These are phyloP conservation scores for Furcasterigmium furcatum DNA, from an alignment of 2,329 filamentous ascomycete species.

Conservation along the genomic window DNA sequence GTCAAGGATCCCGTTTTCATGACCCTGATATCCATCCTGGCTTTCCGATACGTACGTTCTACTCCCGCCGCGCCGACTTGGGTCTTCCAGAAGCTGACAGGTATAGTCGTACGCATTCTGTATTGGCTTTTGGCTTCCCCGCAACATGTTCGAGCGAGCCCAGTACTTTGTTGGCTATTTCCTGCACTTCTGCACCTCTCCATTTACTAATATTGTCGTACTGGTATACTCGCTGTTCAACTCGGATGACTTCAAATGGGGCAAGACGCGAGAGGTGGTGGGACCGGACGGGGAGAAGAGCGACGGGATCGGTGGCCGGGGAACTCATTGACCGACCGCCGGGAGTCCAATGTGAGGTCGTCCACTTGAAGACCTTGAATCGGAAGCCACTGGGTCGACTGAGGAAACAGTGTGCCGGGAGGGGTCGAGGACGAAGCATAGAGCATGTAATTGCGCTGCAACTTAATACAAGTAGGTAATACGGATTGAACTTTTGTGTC, in stretches of 20 bases:
- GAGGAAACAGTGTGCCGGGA: too few relatives aligned
- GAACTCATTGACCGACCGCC: conserved; percentile 14
- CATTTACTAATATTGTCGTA: conserved; percentile 39
- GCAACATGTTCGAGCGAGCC: conserved; percentile 30
- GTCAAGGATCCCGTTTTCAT: conserved; percentile 31
- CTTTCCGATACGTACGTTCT: conserved; percentile 34
- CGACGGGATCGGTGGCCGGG: conserved; percentile 14
- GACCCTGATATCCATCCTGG: conserved; percentile 30
- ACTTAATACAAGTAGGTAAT: too few relatives aligned
- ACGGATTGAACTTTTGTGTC: too few relatives aligned
- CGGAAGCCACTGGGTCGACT: too few relatives aligned
- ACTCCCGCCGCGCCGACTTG: not conserved
- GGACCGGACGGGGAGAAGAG: conserved; percentile 16
- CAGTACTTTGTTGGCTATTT: conserved; percentile 36
- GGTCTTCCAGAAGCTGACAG: not conserved
- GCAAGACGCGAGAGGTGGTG: conserved; percentile 38
- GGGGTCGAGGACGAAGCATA: too few relatives aligned
- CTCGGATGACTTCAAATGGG: conserved; percentile 43
- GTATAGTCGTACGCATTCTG: conserved; percentile 34
- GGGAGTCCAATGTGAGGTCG: too few relatives aligned
- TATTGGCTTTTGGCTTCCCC: conserved; percentile 37
- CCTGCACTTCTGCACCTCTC: conserved; percentile 31
- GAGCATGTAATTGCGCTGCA: too few relatives aligned
- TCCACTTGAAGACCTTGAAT: too few relatives aligned
- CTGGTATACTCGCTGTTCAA: conserved; percentile 36